These are phyloP conservation scores for Eucalyptus cloeziana DNA, from an alignment of 345 rosid species.

Conservation along the genomic window DNA sequence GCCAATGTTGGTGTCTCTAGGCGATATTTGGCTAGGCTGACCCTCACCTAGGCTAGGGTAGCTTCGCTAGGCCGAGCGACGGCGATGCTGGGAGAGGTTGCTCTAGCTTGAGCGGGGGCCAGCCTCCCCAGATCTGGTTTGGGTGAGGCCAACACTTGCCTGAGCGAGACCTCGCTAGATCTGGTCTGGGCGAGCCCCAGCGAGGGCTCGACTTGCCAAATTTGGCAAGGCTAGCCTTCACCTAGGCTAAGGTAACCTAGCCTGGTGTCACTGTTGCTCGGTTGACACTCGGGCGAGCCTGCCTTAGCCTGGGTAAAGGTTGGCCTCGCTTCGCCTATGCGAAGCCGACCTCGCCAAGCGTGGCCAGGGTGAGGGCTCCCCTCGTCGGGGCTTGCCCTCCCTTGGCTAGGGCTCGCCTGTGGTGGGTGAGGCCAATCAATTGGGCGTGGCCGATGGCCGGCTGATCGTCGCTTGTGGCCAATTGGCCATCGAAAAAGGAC, in stretches of 20 bases:
- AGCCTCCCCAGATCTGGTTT: accelerated
- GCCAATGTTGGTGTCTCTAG: accelerated
- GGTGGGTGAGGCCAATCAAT: accelerated
- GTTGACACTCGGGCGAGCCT: no score
- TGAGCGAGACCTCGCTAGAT: accelerated
- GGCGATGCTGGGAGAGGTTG: no score
- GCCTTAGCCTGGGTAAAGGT: no score
- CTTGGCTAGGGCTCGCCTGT: accelerated
- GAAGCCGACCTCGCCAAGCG: accelerated
- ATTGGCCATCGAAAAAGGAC: no score
- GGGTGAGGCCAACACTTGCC: no score
- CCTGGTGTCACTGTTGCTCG: accelerated
- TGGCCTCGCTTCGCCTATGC: no score
- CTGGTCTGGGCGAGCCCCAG: accelerated
- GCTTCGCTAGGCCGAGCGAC: accelerated
- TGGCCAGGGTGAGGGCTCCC: no score
- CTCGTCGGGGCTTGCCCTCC: accelerated
- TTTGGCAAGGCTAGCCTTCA: no score
- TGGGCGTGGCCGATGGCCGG: accelerated
- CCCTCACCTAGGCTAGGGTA: no score
- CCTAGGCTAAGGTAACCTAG: no score
- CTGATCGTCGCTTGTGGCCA: no score
- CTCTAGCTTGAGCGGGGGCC: accelerated
- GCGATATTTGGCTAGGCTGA: accelerated
- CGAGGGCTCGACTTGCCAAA: no score